Evolutionary conservation across 2,329 filamentous ascomycete genomes (phyloP), one percentile per base, ranked within the genome.

Genomic region (Madurella fahalii): DNA sequence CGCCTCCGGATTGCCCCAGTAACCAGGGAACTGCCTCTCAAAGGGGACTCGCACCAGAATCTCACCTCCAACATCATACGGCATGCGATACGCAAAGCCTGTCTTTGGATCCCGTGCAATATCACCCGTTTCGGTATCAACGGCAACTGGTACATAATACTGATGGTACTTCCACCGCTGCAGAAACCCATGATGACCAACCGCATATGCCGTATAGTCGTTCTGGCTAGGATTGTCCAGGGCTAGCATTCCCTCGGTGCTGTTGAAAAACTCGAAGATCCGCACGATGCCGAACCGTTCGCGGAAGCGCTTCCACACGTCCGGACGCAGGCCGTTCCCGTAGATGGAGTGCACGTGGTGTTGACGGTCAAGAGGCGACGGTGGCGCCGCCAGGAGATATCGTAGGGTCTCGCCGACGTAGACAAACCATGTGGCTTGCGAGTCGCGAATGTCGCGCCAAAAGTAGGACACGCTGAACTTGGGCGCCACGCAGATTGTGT

Each of bases 401-500:
- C 88, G 80, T 7, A 87, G 81, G 0, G 86, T 89, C 67, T 92
- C 88, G 63, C 88, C 88, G 2, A 92, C 88, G 64, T 92, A 92
- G 16, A 87, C 82, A 61, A 91, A 88, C 64, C 82, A 80, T 0
- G 86, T 90, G 0, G 87, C 82, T 13, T 78, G 71, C 0, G 83
- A 85, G 54, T 85, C 85, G 44, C 84, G 80, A 17, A 90, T 75
- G 58, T 92, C 88, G 32, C 72, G 69, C 87, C 88, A 91, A 74
- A 92, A 91, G 16, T 76, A 76, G 0, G 81, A 79, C 1, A 80
- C 83, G 57, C 83, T 87, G 73, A 92, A 92, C 66, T 79, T 83
- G 51, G 79, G 80, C 17, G 81, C 83, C 39, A 88, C 77, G 64
- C 82, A 86, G 34, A 86, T 70, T 0, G 83, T 84, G 9, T 74